Percentiles rank a stretch among this genome's conserved stretches.
Evolutionary conservation across 2,329 filamentous ascomycete genomes (phyloP).

Genomic region (Aspergillus transmontanensis): DNA sequence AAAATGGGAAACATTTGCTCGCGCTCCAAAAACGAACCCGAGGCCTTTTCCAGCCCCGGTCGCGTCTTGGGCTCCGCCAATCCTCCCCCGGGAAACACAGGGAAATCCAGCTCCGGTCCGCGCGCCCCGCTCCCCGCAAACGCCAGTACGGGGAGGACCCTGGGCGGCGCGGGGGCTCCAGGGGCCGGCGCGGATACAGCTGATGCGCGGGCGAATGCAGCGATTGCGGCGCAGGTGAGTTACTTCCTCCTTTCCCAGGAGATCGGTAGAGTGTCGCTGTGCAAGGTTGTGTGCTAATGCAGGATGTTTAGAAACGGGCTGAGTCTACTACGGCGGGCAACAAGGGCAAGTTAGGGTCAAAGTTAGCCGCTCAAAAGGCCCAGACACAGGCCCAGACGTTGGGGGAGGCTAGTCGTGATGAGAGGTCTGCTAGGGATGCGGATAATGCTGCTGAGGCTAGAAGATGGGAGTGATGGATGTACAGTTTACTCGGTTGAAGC

Average conservation of each 20-base stretch:
- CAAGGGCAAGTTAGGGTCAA: conserved; percentile 69
- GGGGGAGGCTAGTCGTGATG: conserved; percentile 67
- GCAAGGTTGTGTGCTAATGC: neutral
- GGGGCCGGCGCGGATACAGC: conserved; percentile 12
- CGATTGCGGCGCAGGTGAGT: conserved; percentile 80
- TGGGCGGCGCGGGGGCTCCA: conserved; percentile 36
- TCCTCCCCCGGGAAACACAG: conserved; percentile 15
- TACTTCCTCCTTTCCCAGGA: neutral
- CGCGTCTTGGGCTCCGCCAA: conserved; percentile 66
- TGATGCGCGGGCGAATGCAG: conserved; percentile 74
- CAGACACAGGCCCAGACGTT: conserved; percentile 70
- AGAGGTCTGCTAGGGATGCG: conserved; percentile 66
- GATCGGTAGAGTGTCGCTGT: neutral
- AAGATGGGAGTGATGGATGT: conserved; percentile 56
- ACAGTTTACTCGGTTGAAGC: neutral
- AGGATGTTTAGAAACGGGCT: conserved; percentile 62
- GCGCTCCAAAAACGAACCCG: conserved; percentile 61
- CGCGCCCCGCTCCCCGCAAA: conserved; percentile 50
- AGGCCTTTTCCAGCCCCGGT: conserved; percentile 72
- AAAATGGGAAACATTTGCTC: conserved; percentile 87
- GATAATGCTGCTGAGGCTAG: conserved; percentile 63
- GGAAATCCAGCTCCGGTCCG: conserved; percentile 51
- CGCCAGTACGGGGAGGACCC: conserved; percentile 57
- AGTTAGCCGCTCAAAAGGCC: conserved; percentile 75
- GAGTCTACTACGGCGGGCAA: conserved; percentile 49